Base-by-base conservation (phyloP, 768 basidiomycete genomes). In the Suillus weaverae region DNA sequence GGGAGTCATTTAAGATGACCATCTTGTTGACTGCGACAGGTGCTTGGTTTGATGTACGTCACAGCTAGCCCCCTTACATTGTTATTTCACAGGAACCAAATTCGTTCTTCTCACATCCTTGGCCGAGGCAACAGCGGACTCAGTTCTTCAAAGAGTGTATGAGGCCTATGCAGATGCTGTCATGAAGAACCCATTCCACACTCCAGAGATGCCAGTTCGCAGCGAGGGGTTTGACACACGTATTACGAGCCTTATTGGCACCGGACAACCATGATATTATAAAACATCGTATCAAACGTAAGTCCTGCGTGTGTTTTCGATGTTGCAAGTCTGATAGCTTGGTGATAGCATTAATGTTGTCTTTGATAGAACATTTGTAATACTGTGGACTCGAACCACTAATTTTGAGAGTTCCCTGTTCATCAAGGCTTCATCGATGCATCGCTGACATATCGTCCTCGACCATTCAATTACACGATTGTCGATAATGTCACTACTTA, bases 131-230 rank as follows among this genome's bases (percentile, higher is more conserved):
- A 85, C 85, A 2, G 87, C 91, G 39, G 94, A 88, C 26, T 71
- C 84, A 4, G 81, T 90, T 26, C 80, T 99, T 46, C 89, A 90
- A 71, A 92, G 89, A 74, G 89, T 95, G 55, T 99, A 99, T 77
- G 95, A 98, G 75, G 87, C 86, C 22, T 99, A 98, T 75, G 85
- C 96, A 0, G 97, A 99, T 73, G 88, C 92, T 1, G 95, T 95
- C 62, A 97, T 98, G 94, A 98, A 99, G 82, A 98, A 98, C 73
- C 97, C 97, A 1, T 99, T 99, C 78, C 95, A 99, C 76, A 97
- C 95, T 6, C 92, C 92, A n/a, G 97, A 99, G 76, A 99, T 99
- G 97, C 97, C 97, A 2, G 95, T 99, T 68, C 87, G 97, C 55
- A 94, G 84, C 51, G 93, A 95, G 70, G 87, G 86, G 20, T 99